A percentile compares a stretch with the other conserved stretches of the same genome.
These are phyloP conservation scores for Achaetomiella virescens DNA, from an alignment of 495 filamentous ascomycete genomes.

Conservation along the genomic window DNA sequence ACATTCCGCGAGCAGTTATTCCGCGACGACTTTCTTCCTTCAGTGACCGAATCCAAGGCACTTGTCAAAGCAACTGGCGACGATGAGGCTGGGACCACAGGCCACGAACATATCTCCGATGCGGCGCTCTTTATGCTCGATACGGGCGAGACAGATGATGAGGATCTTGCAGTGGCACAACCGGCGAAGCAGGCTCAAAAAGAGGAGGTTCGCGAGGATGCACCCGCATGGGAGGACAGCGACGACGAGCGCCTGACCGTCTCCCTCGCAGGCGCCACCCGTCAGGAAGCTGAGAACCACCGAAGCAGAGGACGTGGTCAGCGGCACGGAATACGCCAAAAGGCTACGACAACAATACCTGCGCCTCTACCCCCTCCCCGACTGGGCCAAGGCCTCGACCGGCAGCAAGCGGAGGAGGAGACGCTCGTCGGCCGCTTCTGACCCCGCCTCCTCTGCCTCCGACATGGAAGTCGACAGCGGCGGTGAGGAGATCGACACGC, in stretches of 20 bases:
- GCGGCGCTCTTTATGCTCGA: constrained; percentile 52
- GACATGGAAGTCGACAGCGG: constrained; percentile 56
- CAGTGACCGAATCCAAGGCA: constrained; percentile 31
- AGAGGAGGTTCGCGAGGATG: constrained; percentile 25
- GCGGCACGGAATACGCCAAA: constrained; percentile 74
- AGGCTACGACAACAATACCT: constrained; percentile 77
- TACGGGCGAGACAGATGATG: constrained; percentile 32
- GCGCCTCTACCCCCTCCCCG: constrained; percentile 69
- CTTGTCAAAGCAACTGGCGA: constrained; percentile 23
- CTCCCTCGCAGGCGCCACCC: constrained; percentile 66
- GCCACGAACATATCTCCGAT: constrained; percentile 53
- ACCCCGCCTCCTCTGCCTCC: constrained; percentile 40
- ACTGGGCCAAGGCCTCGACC: constrained; percentile 59
- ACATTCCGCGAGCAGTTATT: constrained; percentile 70
- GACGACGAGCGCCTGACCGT: constrained; percentile 85
- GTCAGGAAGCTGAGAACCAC: constrained; percentile 75
- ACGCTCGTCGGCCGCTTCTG: constrained; percentile 40
- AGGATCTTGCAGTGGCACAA: constrained; percentile 18
- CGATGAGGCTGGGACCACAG: constrained; percentile 26
- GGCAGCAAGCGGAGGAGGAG: constrained; percentile 50
- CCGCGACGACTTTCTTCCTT: constrained; percentile 28
- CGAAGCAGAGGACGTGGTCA: constrained; percentile 80
- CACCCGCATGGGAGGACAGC: constrained; percentile 84
- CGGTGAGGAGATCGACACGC: constrained; percentile 55
- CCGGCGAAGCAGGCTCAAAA: neutral